These are phyloP conservation scores for Phyllosticta capitalensis DNA, from an alignment of 2,329 filamentous ascomycete genomes.

Conservation along the genomic window DNA sequence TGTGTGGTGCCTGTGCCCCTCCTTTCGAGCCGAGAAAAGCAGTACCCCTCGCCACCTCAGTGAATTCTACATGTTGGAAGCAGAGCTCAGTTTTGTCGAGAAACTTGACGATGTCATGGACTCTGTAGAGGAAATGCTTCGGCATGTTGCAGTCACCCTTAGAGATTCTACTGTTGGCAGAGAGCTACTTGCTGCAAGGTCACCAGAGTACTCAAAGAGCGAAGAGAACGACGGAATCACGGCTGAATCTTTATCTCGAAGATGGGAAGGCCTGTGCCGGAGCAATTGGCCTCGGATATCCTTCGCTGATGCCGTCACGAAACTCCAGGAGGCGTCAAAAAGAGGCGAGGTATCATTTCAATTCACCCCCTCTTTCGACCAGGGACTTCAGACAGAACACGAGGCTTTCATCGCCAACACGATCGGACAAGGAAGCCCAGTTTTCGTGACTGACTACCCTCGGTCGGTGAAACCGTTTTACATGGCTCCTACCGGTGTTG, in stretches of 20 bases:
- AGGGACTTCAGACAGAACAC: conserved; percentile 79
- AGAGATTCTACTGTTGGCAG: conserved; percentile 41
- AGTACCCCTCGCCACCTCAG: conserved; percentile 89
- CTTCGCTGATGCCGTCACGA: conserved; percentile 66
- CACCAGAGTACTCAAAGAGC: conserved; percentile 28
- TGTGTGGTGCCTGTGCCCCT: conserved; percentile 90
- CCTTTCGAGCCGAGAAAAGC: conserved; percentile 86
- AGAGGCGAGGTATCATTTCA: conserved; percentile 49
- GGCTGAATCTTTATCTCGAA: conserved; percentile 46
- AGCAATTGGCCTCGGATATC: conserved; percentile 79
- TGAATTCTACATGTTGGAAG: conserved; percentile 98
- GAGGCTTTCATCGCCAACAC: conserved; percentile 74
- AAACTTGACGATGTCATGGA: conserved; percentile 64
- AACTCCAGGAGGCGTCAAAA: conserved; percentile 51
- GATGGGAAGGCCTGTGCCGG: conserved; percentile 62
- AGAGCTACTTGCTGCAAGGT: conserved; percentile 45
- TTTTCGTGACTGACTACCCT: conserved; percentile 95
- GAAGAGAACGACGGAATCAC: conserved; percentile 27
- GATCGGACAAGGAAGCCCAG: conserved; percentile 55
- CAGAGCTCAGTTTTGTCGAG: conserved; percentile 71
- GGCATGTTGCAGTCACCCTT: conserved; percentile 43
- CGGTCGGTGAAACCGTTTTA: conserved; percentile 85
- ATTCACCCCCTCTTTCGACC: conserved; percentile 59
- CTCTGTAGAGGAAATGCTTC: conserved; percentile 70
- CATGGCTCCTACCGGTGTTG: conserved; percentile 48